Conservation (phyloP, 495 filamentous ascomycete genomes). For the Penicillium silybi region DNA sequence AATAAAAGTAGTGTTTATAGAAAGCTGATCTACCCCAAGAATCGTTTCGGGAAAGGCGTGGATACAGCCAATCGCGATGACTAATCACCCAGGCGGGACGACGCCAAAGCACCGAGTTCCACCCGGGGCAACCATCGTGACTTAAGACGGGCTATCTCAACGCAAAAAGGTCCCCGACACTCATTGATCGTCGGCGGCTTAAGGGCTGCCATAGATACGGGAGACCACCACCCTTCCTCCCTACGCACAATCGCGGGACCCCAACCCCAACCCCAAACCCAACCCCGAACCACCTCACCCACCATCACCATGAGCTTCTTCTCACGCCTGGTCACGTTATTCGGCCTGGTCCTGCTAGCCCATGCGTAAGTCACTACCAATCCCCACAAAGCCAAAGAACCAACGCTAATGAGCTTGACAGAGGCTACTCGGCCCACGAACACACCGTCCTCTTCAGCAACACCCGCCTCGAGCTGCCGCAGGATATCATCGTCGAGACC, state of each 20-base stretch:
- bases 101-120: not conserved
- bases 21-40: not conserved
- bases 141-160: not conserved
- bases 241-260: not conserved
- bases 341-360: conserved; percentile 63
- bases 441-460: conserved; percentile 66
- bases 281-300: not conserved
- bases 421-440: conserved; percentile 84
- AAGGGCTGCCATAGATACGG: not conserved
- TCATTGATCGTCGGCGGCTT: not conserved
- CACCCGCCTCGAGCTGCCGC: conserved; percentile 55
- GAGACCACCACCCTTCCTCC: not conserved
- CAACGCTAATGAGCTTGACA: conserved; percentile 22
- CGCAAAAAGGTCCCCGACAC: not conserved
- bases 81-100: not conserved
- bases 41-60: not conserved
- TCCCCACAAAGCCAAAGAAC: not conserved
- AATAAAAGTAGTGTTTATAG: too few relatives aligned
- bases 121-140: not conserved
- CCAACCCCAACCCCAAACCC: not conserved
- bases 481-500: conserved; percentile 66
- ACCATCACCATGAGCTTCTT: conserved; percentile 57
- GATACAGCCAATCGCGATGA: not conserved
- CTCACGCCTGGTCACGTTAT: conserved; percentile 57
- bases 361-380: conserved; percentile 59